Evolutionary conservation across 345 rosid genomes (phyloP).

Genomic region (Kernera saxatilis): DNA sequence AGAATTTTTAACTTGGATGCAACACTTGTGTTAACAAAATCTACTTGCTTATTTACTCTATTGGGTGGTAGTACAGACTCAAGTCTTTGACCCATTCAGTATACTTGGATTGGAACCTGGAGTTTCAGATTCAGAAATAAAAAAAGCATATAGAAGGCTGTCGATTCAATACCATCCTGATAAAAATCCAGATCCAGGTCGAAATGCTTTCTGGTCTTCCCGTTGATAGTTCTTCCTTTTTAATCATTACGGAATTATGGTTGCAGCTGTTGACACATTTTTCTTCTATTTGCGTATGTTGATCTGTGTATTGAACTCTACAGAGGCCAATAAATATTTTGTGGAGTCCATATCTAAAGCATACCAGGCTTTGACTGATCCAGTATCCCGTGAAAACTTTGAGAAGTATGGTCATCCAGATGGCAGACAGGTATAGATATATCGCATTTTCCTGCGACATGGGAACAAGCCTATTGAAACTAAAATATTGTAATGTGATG

Average conservation of each 20-base stretch:
- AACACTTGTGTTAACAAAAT: conserved; percentile 1
- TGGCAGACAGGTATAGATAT: conserved; percentile 74
- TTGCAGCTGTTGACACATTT: conserved; percentile 6
- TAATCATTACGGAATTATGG: neutral
- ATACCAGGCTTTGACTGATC: conserved; percentile 94
- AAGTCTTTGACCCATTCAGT: conserved; percentile 83
- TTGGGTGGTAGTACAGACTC: conserved; percentile 42
- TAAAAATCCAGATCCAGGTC: conserved; percentile 99
- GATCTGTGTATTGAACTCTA: neutral
- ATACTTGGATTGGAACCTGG: conserved; percentile 85
- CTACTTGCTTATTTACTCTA: neutral
- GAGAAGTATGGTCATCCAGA: conserved; percentile 99
- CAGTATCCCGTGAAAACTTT: conserved; percentile 87
- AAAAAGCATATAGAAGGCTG: conserved; percentile 86
- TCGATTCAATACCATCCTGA: conserved; percentile 96
- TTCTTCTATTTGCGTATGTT: neutral
- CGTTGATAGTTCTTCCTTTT: neutral
- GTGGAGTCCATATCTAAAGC: conserved; percentile 95
- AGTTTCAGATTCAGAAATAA: conserved; percentile 81
- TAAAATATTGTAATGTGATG: conserved; percentile 18
- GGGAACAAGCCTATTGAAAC: conserved; percentile 8
- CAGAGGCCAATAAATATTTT: conserved; percentile 84
- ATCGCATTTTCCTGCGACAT: conserved; percentile 1
- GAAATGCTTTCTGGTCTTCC: conserved; percentile 22
- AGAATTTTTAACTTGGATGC: neutral